Evolutionary conservation across 441 rosid species (phyloP).

Genomic region (Populus hybrid): DNA sequence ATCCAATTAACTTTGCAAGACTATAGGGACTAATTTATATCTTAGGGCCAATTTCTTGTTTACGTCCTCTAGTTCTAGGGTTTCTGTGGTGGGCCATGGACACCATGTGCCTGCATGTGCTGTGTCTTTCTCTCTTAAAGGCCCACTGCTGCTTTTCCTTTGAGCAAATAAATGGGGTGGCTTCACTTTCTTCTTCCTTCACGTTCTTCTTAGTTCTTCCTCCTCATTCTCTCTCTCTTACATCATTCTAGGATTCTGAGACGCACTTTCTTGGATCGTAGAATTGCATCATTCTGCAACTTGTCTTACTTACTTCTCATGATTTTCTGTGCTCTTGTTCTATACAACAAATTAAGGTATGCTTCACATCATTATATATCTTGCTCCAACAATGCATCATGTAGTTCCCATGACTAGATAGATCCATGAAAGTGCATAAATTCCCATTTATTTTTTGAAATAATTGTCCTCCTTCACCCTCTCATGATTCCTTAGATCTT

Average conservation of each 20-base stretch:
- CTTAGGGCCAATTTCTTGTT: no score
- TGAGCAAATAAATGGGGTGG: conserved; percentile 55
- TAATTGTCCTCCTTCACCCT: background rate
- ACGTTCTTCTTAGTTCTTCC: background rate
- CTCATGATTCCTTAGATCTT: no score
- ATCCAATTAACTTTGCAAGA: no score
- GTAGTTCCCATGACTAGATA: background rate
- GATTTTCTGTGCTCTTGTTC: conserved; percentile 11
- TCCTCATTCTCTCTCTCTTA: conserved; percentile 19
- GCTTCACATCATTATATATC: background rate
- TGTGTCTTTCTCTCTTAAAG: conserved; percentile 53
- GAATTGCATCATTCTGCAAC: conserved; percentile 29
- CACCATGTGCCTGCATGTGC: conserved; percentile 99
- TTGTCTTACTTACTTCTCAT: conserved; percentile 19
- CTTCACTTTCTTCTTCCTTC: conserved; percentile 20
- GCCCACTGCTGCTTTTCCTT: conserved; percentile 66
- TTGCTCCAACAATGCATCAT: background rate
- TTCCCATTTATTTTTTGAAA: background rate
- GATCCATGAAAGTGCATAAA: background rate
- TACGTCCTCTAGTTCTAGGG: conserved; percentile 20
- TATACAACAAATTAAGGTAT: background rate
- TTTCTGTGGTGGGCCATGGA: conserved; percentile 56
- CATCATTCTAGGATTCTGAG: conserved; percentile 19
- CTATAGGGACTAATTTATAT: no score
- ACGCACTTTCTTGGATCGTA: conserved; percentile 23